Evolutionary conservation across 2,329 filamentous ascomycete genomes (phyloP).

Genomic region (Cadophora luteo-olivacea): DNA sequence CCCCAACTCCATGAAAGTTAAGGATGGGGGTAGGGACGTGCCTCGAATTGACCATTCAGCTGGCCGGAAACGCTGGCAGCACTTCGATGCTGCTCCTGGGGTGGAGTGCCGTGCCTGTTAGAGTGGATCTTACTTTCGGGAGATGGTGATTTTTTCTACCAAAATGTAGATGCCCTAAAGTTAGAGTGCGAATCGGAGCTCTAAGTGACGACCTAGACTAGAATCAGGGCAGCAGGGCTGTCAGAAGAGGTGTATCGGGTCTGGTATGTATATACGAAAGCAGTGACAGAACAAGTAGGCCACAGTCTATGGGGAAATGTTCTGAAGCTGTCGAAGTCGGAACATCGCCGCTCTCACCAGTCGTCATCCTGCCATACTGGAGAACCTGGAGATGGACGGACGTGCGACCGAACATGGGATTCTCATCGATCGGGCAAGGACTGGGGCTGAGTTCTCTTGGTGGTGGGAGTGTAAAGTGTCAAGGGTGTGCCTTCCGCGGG

Average conservation of each 20-base stretch:
- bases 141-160: neutral
- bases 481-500: conserved; percentile 5
- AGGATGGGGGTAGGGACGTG: conserved; percentile 3
- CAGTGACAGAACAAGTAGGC: neutral
- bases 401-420: neutral
- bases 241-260: neutral
- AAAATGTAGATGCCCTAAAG: neutral
- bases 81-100: neutral
- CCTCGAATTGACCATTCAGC: conserved; percentile 8
- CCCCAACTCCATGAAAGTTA: neutral
- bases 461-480: neutral
- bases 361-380: conserved; percentile 6
- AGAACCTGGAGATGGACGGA: conserved; percentile 17
- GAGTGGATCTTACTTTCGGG: conserved; percentile 9
- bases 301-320: neutral
- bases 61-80: neutral
- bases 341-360: neutral
- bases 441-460: conserved; percentile 18
- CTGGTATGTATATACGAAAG: conserved; percentile 5
- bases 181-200: neutral
- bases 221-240: neutral
- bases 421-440: conserved; percentile 18
- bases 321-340: neutral
- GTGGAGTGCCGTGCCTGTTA: conserved; percentile 6
- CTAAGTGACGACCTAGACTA: neutral